Conservation (phyloP, 331 rosid genomes). For the Stylosanthes scabra region DNA sequence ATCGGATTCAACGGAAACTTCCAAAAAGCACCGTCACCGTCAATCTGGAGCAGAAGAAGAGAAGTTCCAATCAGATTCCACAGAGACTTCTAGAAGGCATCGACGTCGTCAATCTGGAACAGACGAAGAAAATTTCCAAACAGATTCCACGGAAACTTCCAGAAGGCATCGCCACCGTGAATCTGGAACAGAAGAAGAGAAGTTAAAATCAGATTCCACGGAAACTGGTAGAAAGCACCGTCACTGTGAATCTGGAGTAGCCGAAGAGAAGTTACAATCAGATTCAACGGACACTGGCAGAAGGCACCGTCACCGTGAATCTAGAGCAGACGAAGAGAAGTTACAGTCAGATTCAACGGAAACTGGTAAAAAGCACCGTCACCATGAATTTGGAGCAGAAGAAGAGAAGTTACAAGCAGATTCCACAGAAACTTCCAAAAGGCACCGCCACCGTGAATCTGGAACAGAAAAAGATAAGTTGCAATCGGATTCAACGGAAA, state of each 20-base stretch:
- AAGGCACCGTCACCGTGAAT: background rate
- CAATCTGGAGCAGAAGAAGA: too few relatives aligned
- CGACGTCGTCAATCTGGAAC: too few relatives aligned
- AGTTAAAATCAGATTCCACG: too few relatives aligned
- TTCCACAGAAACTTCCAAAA: background rate
- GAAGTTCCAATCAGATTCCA: too few relatives aligned
- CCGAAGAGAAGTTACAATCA: too few relatives aligned
- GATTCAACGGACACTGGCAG: background rate
- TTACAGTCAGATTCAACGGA: background rate
- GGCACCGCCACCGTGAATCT: background rate
- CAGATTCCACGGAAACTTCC: too few relatives aligned
- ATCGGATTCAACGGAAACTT: too few relatives aligned
- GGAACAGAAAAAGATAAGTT: background rate
- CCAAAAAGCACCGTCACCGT: too few relatives aligned
- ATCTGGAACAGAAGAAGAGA: too few relatives aligned
- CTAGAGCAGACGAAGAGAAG: background rate
- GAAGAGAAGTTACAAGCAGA: conserved; percentile 11
- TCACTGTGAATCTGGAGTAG: background rate
- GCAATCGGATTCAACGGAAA: background rate
- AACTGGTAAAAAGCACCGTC: background rate
- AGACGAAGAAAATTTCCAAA: too few relatives aligned
- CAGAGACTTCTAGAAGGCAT: too few relatives aligned
- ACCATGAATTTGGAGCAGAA: background rate
- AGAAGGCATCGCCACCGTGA: too few relatives aligned
- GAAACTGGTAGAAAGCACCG: background rate